Evolutionary conservation across 1,284 basidiomycete species (phyloP).

Genomic region (Trametes polyzona): DNA sequence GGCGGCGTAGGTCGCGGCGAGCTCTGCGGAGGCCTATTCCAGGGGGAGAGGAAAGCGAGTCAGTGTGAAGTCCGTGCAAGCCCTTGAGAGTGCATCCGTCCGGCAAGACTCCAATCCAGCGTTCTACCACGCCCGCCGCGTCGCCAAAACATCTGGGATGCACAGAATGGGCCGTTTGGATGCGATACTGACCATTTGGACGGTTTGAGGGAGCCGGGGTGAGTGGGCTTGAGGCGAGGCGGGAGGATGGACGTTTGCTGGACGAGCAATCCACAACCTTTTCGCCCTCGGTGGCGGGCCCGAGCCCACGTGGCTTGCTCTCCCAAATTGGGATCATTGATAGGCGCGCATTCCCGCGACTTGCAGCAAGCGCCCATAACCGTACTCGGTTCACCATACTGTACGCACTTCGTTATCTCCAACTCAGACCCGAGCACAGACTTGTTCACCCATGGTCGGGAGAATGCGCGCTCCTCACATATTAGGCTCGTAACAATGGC

Average conservation of each 20-base stretch:
- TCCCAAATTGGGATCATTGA: background rate
- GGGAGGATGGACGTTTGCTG: conserved; percentile 11
- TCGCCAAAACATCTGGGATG: conserved; percentile 7
- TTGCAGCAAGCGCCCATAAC: too few species aligned
- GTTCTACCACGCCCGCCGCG: background rate
- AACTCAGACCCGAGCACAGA: too few species aligned
- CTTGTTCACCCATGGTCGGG: too few species aligned
- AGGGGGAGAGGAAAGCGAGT: conserved; percentile 33
- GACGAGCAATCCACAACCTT: conserved; percentile 16
- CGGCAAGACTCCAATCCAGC: conserved; percentile 25
- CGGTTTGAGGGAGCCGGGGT: conserved; percentile 17
- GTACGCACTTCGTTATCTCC: too few species aligned
- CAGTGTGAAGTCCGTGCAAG: conserved; percentile 6
- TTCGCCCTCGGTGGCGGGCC: background rate
- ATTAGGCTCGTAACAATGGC: too few species aligned
- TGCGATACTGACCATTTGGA: conserved; percentile 30
- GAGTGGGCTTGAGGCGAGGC: conserved; percentile 18
- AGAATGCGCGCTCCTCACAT: too few species aligned
- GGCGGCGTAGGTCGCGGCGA: conserved; percentile 89
- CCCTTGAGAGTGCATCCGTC: conserved; percentile 21
- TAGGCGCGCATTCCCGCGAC: background rate
- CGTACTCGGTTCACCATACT: too few species aligned
- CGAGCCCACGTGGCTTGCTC: background rate
- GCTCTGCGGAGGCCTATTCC: conserved; percentile 63
- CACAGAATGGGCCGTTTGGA: background rate